Evolutionary conservation across 192 early-diverging fungal species (phyloP), one percentile per base, ranked within the genome.

Genomic region (Podila horticola): DNA sequence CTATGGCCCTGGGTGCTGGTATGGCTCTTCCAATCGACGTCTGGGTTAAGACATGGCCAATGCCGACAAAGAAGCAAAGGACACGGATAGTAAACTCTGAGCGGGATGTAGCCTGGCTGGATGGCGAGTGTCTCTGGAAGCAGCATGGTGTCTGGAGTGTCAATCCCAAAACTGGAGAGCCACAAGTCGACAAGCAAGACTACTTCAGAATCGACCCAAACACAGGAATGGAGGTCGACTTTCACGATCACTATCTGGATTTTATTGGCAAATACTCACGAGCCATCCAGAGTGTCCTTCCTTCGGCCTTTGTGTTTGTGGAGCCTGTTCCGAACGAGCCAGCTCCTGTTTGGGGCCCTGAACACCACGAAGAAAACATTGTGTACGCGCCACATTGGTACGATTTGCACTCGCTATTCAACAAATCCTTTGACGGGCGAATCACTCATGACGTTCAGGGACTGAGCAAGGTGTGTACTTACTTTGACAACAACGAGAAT

Each of bases 371-470:
- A 49, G 67, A 86, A 9, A 87, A 92, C 51, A 72, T 93, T n/a
- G 87, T 94, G 9, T 96, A 91, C 69, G 88, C 94, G 2, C 95
- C 95, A 30, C 95, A 96, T 86, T 96, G 94, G 94, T 96, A 96
- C 74, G 95, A 96, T 69, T 69, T 95, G 7, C 91, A 95, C 64
- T 86, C 91, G 36, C 72, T 95, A 24, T 94, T 95, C 60, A 85
- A 88, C 69, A 89, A 91, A 76, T 83, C 84, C 10, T 95, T 95
- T 57, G 85, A 92, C 59, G 90, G 92, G 9, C 74, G 85, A 10
- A 84, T 95, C 24, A 95, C 94, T 9, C 93, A 94, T 73, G 94
- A 95, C 71, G 94, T 95, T 3, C 94, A 94, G 70, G 83, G 87
- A 29, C 85, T 95, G 19, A 86, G 88, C 67, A 85, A 87, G 75